These are phyloP conservation scores for Ophiostoma piceae DNA, from an alignment of 2,329 filamentous ascomycete species.

Conservation along the genomic window DNA sequence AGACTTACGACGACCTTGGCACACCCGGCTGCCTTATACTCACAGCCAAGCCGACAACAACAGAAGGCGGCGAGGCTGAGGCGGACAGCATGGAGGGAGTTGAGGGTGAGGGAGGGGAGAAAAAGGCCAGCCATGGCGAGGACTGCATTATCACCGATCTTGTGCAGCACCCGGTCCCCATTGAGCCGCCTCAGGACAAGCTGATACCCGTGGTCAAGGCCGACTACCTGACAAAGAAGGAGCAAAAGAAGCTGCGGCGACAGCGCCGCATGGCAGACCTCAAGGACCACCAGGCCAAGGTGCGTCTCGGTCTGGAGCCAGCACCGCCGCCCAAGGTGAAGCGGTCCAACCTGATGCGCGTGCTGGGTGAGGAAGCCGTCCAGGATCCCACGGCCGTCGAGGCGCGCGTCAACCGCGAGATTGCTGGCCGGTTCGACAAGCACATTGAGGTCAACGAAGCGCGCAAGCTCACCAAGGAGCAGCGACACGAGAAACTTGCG, in stretches of 20 bases:
- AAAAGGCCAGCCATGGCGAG: slow-evolving; percentile 51
- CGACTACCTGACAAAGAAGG: slow-evolving; percentile 85
- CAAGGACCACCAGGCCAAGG: slow-evolving; percentile 95
- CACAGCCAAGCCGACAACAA: not conserved
- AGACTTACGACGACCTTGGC: slow-evolving; percentile 67
- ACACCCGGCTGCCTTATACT: slow-evolving; percentile 55
- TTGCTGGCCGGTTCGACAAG: slow-evolving; percentile 73
- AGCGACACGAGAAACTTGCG: slow-evolving; percentile 76
- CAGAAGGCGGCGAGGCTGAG: not conserved
- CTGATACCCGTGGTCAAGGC: slow-evolving; percentile 73
- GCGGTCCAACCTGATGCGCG: slow-evolving; percentile 95
- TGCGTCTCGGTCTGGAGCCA: slow-evolving; percentile 80
- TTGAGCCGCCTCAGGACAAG: slow-evolving; percentile 88
- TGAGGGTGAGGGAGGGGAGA: not conserved
- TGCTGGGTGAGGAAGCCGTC: slow-evolving; percentile 82
- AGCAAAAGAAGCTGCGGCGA: slow-evolving; percentile 84
- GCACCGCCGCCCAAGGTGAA: slow-evolving; percentile 94
- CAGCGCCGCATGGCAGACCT: slow-evolving; percentile 87
- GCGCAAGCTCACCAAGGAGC: slow-evolving; percentile 81
- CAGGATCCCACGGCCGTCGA: slow-evolving; percentile 97
- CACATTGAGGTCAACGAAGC: slow-evolving; percentile 77
- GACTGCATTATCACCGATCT: slow-evolving; percentile 87
- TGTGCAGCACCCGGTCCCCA: slow-evolving; percentile 84
- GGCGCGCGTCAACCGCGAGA: slow-evolving; percentile 86
- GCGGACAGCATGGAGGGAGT: slow-evolving; percentile 34